Percentiles rank a stretch among this genome's conserved stretches.
Conservation (phyloP, 2,329 filamentous ascomycete species). For the Verticillium nubilum region DNA sequence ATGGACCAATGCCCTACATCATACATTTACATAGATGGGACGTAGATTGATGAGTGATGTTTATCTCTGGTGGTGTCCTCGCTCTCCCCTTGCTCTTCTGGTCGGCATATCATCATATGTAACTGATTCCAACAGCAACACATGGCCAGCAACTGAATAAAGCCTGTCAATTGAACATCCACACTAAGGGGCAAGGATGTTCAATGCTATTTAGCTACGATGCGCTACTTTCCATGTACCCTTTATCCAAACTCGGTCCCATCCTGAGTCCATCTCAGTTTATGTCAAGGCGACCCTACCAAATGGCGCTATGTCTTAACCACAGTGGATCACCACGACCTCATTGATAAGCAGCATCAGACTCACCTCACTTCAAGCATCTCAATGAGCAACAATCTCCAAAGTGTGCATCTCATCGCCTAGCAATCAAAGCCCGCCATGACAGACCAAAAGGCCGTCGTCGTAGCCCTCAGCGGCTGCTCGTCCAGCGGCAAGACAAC, state of each 20-base stretch:
- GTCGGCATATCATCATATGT: no score
- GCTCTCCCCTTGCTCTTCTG: no score
- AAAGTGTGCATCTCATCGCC: neutral
- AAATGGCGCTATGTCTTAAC: neutral
- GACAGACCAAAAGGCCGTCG: conserved; percentile 42
- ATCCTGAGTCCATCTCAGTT: neutral
- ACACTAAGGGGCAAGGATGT: no score
- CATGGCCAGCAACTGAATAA: no score
- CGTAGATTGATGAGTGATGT: no score
- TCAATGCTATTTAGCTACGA: no score
- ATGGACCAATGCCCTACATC: no score
- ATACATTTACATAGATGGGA: no score
- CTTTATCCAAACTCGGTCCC: neutral
- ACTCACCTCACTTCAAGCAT: neutral
- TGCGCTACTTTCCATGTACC: neutral
- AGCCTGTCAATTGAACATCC: no score
- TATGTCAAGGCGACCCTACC: no score
- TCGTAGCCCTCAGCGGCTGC: conserved; percentile 81
- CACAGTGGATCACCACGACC: neutral
- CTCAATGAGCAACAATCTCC: neutral
- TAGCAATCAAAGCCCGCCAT: conserved; percentile 16
- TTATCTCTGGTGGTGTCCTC: no score
- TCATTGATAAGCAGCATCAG: neutral
- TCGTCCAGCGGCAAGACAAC: conserved; percentile 96
- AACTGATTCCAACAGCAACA: no score